Evolutionary conservation across 2,329 filamentous ascomycete species (phyloP), one percentile per base, ranked within the genome.

Genomic region (Macrophomina pseudophaseolina): DNA sequence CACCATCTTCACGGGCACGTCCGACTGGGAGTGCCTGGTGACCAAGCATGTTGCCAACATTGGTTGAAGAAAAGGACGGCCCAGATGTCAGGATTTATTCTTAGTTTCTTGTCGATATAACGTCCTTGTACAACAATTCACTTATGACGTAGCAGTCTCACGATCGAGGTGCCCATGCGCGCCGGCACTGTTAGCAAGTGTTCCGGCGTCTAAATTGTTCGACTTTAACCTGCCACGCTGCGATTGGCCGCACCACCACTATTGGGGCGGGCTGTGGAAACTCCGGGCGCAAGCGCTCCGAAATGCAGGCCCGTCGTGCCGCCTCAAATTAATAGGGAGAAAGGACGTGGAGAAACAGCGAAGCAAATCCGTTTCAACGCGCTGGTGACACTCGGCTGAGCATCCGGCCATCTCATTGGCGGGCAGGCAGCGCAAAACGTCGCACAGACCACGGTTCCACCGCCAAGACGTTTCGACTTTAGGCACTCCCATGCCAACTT

Each of bases 1-100:
- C 65, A 77, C 75, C 5, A 72, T 76, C 18, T 77, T 74, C 52
- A 72, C 75, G 60, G 69, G 70, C 5, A 71, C 68, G 30, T 62
- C 59, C 23, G 71, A 78, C 56, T 78, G 74, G 74, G 73, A 69
- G 14, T 77, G 75, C 53, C 48, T 77, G 52, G 75, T 76, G 23
- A 70, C 70, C 14, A 53, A 74, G 16, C 74, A 76, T 64, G 64
- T 74, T 28, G 72, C 70, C 49, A 40, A 62, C 8, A 76, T 76
- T 68, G 71, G 71, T 8, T 74, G 32, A 46, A 32, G 8, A 5
- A 12, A 8, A 38, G n/a, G 30, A 35, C 18, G 9, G 5, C 23
- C 23, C 23, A 23, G n/a, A n/a, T 18, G n/a, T 35, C 32, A 32
- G 32, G 23, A 5, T 38, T 5, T 30, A 12, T 60, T 60, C 38